Conservation (phyloP, 768 basidiomycete species). For the Auriscalpium microsporum region DNA sequence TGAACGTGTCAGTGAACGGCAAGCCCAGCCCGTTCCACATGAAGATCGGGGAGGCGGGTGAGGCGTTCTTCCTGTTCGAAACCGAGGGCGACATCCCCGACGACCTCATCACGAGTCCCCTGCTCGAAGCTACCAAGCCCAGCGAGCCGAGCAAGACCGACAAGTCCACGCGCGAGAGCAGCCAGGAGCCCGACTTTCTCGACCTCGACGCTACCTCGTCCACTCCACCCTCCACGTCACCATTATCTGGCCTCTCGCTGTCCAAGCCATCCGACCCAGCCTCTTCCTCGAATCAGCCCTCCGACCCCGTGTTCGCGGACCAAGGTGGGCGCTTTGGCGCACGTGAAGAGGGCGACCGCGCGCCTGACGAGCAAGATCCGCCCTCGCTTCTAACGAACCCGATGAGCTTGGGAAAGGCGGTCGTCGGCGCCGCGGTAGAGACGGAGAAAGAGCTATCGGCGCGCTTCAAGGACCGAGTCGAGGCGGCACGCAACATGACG, state of each 20-base stretch:
- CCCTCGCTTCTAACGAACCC: constrained; percentile 17
- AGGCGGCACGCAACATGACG: constrained; percentile 8
- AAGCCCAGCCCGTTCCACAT: constrained; percentile 83
- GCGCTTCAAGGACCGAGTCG: constrained; percentile 18
- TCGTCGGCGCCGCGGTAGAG: constrained; percentile 19
- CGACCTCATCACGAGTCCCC: constrained; percentile 88
- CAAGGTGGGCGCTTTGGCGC: no score
- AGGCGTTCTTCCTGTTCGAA: constrained; percentile 98
- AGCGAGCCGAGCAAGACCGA: constrained; percentile 22
- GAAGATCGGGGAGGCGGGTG: constrained; percentile 98
- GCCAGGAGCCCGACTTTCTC: constrained; percentile 70
- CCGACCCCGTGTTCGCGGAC: background rate
- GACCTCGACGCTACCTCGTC: constrained; percentile 56
- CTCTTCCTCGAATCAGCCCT: background rate
- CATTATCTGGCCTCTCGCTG: background rate
- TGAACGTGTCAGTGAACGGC: constrained; percentile 84
- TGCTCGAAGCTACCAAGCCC: constrained; percentile 58
- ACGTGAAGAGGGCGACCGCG: no score
- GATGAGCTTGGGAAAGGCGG: constrained; percentile 21
- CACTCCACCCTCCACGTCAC: constrained; percentile 19
- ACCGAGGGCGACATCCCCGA: constrained; percentile 91
- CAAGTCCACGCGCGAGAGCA: constrained; percentile 17
- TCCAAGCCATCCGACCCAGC: background rate
- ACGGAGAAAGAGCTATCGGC: constrained; percentile 18
- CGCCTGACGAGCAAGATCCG: background rate